Base-by-base conservation (phyloP, 2,329 filamentous ascomycete species). In the Samsoniella hepiali region DNA sequence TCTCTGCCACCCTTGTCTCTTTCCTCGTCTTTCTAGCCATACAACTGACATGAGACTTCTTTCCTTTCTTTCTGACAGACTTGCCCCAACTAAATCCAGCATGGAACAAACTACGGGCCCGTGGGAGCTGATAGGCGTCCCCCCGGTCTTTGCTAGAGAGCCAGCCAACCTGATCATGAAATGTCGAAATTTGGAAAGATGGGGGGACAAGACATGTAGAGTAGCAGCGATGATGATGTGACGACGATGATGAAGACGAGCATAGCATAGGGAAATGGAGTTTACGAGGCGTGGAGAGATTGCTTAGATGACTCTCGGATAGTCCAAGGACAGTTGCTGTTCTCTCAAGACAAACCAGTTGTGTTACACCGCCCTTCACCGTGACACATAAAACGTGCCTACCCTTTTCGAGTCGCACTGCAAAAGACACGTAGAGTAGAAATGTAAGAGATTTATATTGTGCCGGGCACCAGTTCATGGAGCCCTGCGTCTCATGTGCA, bases 51-150 rank as follows among this genome's bases (percentile, higher is more conserved):
- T 10, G 32, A 38, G 5, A 42, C 7, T 53, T 27, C 8, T 51
- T 61, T 31, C 59, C 7, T 53, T 27, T 9, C 51, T 61, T 31
- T 61, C 57, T 40, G 40, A 17, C 32, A 56, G 34, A 49, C 51
- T 47, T 54, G 49, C 49, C 34, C 29, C 69, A 69, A 70, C 71
- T 69, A 66, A 66, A 67, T 49, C 22, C 13, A 5, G 38, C 15
- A 5, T 8, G 29, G 3, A 47, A 31, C 31, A 51, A 13, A 34
- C 15, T 49, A 15, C 38, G 3, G 13, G 38, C 13, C 38, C 2
- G 3, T 13, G 13, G 1, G 38, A 40, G 31, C 5, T 22, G 17
- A 3, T 22, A 22, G 22, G 22, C 22, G 22, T 22, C 22, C 22
- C 22, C 22, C 22, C 32, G n/a, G 45, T 31, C 44, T 22, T 59